Evolutionary conservation across 495 filamentous ascomycete species (phyloP).

Genomic region (Chaetomidium leptoderma): DNA sequence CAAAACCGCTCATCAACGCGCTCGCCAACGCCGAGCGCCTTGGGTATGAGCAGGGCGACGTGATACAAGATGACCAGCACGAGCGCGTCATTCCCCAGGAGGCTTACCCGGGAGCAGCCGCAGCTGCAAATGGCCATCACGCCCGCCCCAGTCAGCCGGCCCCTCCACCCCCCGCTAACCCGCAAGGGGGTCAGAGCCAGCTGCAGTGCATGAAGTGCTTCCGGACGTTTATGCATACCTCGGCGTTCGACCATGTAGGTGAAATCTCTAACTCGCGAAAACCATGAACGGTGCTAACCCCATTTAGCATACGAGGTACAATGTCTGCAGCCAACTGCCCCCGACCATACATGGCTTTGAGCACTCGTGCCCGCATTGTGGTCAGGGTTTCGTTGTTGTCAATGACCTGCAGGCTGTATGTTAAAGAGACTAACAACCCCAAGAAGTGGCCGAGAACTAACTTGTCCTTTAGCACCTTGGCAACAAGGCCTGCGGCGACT

Average conservation of each 20-base stretch:
- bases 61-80: slow-evolving; percentile 36
- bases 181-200: not conserved
- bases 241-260: slow-evolving; percentile 42
- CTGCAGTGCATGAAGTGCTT: slow-evolving; percentile 40
- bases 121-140: slow-evolving; percentile 12
- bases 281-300: not conserved
- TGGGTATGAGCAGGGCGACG: slow-evolving; percentile 43
- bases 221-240: slow-evolving; percentile 33
- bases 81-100: slow-evolving; percentile 35
- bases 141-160: slow-evolving; percentile 7
- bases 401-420: slow-evolving; percentile 37
- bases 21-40: slow-evolving; percentile 48
- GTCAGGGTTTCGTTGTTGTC: slow-evolving; percentile 35
- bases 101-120: slow-evolving; percentile 22
- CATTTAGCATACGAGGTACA: slow-evolving; percentile 37
- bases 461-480: slow-evolving; percentile 30
- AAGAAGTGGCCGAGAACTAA: not conserved
- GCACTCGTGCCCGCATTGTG: slow-evolving; percentile 38
- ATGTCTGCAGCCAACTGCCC: slow-evolving; percentile 35
- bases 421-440: slow-evolving; percentile 2
- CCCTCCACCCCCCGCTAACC: slow-evolving; percentile 7
- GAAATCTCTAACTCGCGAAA: not conserved
- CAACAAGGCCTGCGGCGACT: slow-evolving; percentile 35
- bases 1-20: slow-evolving; percentile 45
- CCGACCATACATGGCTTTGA: slow-evolving; percentile 29